Evolutionary conservation across 371 early-diverging fungal species (phyloP).

Genomic region (Amoeboaphelidium protococcarum): DNA sequence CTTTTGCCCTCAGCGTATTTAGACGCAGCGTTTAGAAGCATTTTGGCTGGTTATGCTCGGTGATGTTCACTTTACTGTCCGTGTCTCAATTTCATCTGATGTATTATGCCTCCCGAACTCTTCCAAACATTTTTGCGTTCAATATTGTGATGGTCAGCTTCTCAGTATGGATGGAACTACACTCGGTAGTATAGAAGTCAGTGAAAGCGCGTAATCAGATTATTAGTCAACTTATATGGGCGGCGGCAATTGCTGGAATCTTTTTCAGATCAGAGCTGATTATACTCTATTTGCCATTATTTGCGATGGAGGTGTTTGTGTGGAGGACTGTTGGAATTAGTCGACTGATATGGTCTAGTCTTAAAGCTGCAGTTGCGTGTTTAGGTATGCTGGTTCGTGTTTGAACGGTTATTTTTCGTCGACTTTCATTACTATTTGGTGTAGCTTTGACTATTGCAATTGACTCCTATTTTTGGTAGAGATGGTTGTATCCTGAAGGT

Average conservation of each 20-base stretch:
- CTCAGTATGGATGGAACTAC: background rate
- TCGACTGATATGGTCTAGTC: too few species aligned
- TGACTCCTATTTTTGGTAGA: conserved; percentile 59
- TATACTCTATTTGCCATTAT: conserved; percentile 18
- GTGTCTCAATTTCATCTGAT: conserved; percentile 54
- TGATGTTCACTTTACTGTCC: conserved; percentile 26
- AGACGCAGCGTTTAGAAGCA: conserved; percentile 15
- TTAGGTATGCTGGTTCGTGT: too few species aligned
- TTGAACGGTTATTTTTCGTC: background rate
- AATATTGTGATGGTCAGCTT: conserved; percentile 18
- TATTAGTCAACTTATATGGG: background rate
- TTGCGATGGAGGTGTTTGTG: conserved; percentile 8
- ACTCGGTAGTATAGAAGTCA: too few species aligned
- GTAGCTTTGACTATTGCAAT: conserved; percentile 29
- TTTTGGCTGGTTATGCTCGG: conserved; percentile 29
- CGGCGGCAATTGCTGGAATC: conserved; percentile 21
- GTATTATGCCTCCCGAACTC: conserved; percentile 60
- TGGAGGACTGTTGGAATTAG: background rate
- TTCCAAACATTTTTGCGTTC: conserved; percentile 64
- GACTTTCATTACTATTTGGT: too few species aligned
- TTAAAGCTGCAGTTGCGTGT: too few species aligned
- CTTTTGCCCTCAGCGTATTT: conserved; percentile 4
- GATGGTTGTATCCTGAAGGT: conserved; percentile 58
- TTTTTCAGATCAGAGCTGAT: conserved; percentile 58
- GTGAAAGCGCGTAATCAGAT: background rate